Evolutionary conservation across 2,329 filamentous ascomycete genomes (phyloP), one percentile per base, ranked within the genome.

Genomic region (Aspergillus tamarii): DNA sequence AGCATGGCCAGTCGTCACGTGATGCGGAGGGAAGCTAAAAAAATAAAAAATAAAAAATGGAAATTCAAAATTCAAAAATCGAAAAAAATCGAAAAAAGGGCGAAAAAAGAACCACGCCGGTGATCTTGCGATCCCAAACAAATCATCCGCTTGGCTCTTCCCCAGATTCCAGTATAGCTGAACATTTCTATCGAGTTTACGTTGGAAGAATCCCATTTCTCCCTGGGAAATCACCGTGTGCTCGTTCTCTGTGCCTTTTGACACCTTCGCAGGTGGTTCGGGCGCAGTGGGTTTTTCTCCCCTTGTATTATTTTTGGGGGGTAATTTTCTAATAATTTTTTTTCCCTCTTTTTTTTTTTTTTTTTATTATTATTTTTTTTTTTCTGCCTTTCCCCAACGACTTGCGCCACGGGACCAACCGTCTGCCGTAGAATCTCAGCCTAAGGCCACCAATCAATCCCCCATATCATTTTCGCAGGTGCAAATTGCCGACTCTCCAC

Each of bases 61-160:
- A 66, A 65, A 66, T 56, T 45, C 62, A 60, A 66, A 65, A 64
- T 64, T 64, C 60, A 43, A 62, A 59, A 56, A 50, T 59, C 48
- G 30, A n/a, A 53, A 61, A 62, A 69, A 66, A 66, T 61, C 57
- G 65, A 65, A 68, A 68, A 70, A 64, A 59, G 48, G 50, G 30
- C 30, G 21, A 66, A 66, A 67, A 68, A 67, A 67, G 67, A 59
- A 61, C 60, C 59, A 60, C 68, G 69, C 66, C 67, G 53, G 61
- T 50, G 61, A 59, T 55, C 52, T 55, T 41, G 32, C 32, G 60
- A 65, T 63, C 58, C 60, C 67, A 65, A 61, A 66, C 60, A 63
- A 65, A 57, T 57, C 64, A 68, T 66, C 66, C 46, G 48, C 55
- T 60, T 53, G 58, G 36, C 46, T 56, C n/a, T 39, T 46, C 53